phyloP scores from a whole-genome alignment of 2,329 filamentous ascomycete genomes.

The Annulohypoxylon truncatum region DNA sequence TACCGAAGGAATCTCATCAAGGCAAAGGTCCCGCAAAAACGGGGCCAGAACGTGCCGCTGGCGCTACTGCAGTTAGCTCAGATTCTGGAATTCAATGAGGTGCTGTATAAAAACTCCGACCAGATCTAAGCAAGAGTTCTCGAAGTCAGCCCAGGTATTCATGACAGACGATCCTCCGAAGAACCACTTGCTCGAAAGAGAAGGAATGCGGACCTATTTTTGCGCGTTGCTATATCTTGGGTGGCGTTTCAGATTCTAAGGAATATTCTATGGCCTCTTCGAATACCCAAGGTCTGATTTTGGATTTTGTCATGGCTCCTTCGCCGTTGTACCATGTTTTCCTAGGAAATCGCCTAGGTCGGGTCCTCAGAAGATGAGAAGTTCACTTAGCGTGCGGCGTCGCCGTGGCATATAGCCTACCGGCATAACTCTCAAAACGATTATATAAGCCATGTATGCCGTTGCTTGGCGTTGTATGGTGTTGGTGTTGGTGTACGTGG shows the following conservation, averaged over 20 bases:
- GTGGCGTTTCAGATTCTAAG: constrained; percentile 2
- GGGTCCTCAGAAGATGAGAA: not conserved
- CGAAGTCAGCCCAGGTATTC: not conserved
- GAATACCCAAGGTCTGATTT: not conserved
- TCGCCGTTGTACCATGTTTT: not conserved
- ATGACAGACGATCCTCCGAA: constrained; percentile 12
- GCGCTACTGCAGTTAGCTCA: not conserved
- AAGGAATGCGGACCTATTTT: constrained; percentile 6
- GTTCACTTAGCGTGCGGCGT: constrained; percentile 5
- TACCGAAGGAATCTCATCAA: constrained; percentile 19
- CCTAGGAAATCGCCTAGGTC: not conserved
- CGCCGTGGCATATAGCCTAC: not conserved
- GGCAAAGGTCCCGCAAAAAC: not conserved
- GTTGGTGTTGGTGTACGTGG: not conserved
- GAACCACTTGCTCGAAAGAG: not conserved
- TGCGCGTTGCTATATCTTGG: not conserved
- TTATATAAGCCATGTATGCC: constrained; percentile 16
- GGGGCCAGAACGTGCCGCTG: constrained; percentile 2
- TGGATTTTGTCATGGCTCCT: not conserved
- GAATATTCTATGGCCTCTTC: not conserved
- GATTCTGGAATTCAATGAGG: constrained; percentile 20
- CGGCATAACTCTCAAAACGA: not conserved
- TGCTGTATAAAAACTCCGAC: constrained; percentile 35
- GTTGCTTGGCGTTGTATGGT: not conserved
- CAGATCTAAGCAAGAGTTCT: constrained; percentile 13